phyloP scores from a whole-genome alignment of 306 rosid species.

The Castanea sativa region DNA sequence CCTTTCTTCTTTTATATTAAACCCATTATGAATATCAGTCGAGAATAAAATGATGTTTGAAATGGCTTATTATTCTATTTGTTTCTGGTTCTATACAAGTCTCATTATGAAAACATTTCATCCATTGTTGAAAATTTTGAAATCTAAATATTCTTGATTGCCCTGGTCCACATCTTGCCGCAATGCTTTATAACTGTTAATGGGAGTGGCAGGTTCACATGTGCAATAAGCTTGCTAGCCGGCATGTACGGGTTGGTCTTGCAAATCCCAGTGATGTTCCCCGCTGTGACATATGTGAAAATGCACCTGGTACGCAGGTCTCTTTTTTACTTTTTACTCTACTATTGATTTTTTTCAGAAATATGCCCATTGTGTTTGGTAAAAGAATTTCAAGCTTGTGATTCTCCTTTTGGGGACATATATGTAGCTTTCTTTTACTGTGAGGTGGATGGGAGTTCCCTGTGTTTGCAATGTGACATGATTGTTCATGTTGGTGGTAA shows the following conservation, averaged over 20 bases:
- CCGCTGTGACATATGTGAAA: constrained; percentile 91
- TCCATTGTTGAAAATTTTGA: constrained; percentile 1
- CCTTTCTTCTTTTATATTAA: neutral
- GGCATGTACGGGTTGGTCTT: constrained; percentile 96
- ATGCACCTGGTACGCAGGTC: constrained; percentile 74
- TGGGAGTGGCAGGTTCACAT: constrained; percentile 71
- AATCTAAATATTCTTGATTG: constrained; percentile 14
- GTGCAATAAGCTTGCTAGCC: constrained; percentile 96
- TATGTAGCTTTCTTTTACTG: constrained; percentile 94
- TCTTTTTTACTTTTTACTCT: neutral
- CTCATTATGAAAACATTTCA: neutral
- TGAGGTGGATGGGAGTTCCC: constrained; percentile 92
- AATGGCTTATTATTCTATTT: neutral
- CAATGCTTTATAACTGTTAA: constrained; percentile 14
- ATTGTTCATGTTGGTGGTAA: constrained; percentile 97
- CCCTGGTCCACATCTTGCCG: constrained; percentile 9
- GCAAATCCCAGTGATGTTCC: constrained; percentile 94
- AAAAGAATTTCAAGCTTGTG: constrained; percentile 19
- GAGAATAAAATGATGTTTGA: neutral
- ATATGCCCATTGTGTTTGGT: constrained; percentile 3
- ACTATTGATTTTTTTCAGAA: neutral
- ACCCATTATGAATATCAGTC: neutral
- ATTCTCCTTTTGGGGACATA: constrained; percentile 26
- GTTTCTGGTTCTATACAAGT: neutral
- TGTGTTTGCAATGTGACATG: constrained; percentile 97